phyloP scores from a whole-genome alignment of 2,329 filamentous ascomycete species.

The Rhinocladiella similis region DNA sequence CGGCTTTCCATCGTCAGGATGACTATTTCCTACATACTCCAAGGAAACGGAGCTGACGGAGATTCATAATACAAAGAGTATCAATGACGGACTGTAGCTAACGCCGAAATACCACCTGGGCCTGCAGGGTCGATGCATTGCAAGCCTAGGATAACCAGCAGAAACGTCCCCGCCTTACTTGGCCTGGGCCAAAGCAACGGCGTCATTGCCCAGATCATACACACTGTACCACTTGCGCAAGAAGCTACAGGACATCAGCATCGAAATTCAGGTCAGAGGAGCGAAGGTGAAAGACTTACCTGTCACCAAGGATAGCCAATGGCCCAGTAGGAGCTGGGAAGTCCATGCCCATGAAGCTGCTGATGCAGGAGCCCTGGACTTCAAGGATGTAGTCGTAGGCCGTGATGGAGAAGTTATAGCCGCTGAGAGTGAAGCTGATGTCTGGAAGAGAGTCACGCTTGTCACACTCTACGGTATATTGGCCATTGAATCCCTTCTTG shows the following conservation, averaged over 20 bases:
- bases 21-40: neutral
- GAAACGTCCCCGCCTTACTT: conserved; percentile 52
- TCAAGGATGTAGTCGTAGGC: conserved; percentile 95
- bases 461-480: conserved; percentile 89
- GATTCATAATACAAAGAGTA: neutral
- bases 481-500: conserved; percentile 96
- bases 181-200: conserved; percentile 84
- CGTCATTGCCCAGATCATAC: conserved; percentile 87
- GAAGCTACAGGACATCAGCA: conserved; percentile 49
- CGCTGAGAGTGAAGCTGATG: conserved; percentile 84
- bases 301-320: conserved; percentile 90
- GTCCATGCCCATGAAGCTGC: conserved; percentile 96
- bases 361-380: conserved; percentile 93
- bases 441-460: conserved; percentile 84
- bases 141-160: neutral
- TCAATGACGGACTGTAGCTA: neutral
- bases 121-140: neutral
- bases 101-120: neutral
- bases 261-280: neutral
- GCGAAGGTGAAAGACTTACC: conserved; percentile 54
- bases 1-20: neutral
- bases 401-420: conserved; percentile 88
- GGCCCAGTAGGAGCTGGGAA: conserved; percentile 83
- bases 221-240: conserved; percentile 52
- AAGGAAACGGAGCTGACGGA: neutral